phyloP scores from a whole-genome alignment of 2,329 filamentous ascomycete genomes.

The Neopestalotiopsis sp. region DNA sequence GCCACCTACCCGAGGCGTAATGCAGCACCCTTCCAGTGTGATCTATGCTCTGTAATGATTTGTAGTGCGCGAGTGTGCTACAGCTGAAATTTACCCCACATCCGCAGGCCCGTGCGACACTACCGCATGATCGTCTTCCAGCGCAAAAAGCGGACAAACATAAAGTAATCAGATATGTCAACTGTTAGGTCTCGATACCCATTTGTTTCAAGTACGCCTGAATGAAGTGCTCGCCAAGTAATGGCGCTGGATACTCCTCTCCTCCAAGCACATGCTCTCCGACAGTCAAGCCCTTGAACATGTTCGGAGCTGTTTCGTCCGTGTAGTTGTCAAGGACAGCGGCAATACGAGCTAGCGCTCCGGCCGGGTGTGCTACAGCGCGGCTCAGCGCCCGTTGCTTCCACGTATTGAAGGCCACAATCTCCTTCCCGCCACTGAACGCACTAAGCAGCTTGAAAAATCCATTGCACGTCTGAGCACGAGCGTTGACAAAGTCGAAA shows the following conservation, averaged over 20 bases:
- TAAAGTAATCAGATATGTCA: not conserved
- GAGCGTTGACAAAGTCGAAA: slow-evolving; percentile 33
- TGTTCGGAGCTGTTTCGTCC: slow-evolving; percentile 29
- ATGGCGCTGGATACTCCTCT: slow-evolving; percentile 29
- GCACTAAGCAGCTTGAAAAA: slow-evolving; percentile 31
- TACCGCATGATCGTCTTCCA: too few relatives aligned
- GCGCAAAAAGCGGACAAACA: too few relatives aligned
- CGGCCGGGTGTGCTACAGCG: slow-evolving; percentile 26
- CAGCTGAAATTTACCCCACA: too few relatives aligned
- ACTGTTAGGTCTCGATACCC: not conserved
- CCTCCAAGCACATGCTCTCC: slow-evolving; percentile 31
- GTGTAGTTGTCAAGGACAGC: slow-evolving; percentile 32
- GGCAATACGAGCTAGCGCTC: slow-evolving; percentile 32
- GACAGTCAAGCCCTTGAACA: slow-evolving; percentile 31
- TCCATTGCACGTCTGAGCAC: slow-evolving; percentile 29
- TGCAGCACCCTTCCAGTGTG: too few relatives aligned
- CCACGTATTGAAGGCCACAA: slow-evolving; percentile 31
- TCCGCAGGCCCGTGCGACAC: too few relatives aligned
- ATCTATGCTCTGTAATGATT: too few relatives aligned
- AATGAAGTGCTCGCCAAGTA: slow-evolving; percentile 26
- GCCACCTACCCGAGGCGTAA: too few relatives aligned
- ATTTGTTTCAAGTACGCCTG: slow-evolving; percentile 22
- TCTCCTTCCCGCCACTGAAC: slow-evolving; percentile 24
- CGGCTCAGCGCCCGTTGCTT: slow-evolving; percentile 30
- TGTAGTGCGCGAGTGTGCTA: too few relatives aligned